Base-by-base conservation (phyloP, 441 rosid genomes). In the Mallotus repandus region DNA sequence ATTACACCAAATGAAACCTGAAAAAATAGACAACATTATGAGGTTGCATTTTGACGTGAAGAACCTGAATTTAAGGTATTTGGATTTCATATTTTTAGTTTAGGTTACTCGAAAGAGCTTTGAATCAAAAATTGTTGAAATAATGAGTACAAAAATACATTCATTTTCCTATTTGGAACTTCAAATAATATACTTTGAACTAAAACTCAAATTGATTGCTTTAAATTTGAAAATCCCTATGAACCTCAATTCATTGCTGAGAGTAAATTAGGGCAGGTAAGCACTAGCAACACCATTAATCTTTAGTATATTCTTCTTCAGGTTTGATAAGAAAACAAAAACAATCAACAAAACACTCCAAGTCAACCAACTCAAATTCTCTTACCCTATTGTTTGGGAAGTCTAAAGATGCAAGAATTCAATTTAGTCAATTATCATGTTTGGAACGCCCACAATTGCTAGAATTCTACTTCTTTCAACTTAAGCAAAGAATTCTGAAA, bases 1-100 rank as follows among this genome's bases (percentile, higher is more conserved):
- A 94, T 82, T 48, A 88, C 95, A 79, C 98, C 98, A 82, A 94
- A 92, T 8, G 98, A 91, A 22, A 91, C 86, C 98, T 94, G 89
- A 84, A 85, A 77, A 62, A 4, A 58, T 25, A 63, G 63, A 57
- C 4, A 14, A 53, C 67, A 58, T 45, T 21, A 65, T 68, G 48
- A 58, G 22, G 9, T 43, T 62, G 7, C 5, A 48, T 12, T 46
- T n/a, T 10, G 29, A 67, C 1, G 4, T 21, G 4, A 22, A 14
- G 41, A 52, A 49, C 19, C 49, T 66, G 41, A 67, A 52, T 32
- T 16, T 16, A 52, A 10, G 29, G 2, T 35, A 63, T 11, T 54
- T 53, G 18, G 4, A 54, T 10, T 53, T 53, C 71, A 16, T 53
- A 53, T 53, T 18, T 48, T 13, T 21, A 25, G 38, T 22, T 66